Evolutionary conservation across 495 filamentous ascomycete genomes (phyloP), one percentile per base, ranked within the genome.

Genomic region (Tetracladium marchalianum): DNA sequence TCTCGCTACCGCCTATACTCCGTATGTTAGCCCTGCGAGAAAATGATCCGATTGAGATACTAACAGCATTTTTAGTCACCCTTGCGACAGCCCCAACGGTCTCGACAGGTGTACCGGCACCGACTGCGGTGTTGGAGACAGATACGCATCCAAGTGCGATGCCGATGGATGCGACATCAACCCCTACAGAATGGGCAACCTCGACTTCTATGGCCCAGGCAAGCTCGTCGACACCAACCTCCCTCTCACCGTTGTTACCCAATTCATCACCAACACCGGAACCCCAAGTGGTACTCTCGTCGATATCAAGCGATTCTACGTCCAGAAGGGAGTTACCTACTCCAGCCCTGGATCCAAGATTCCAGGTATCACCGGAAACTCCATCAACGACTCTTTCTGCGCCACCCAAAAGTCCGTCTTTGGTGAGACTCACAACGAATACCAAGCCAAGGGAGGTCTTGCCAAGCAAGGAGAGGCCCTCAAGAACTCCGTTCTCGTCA

Each of bases 91-190:
- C 13, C 35, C 34, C 16, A 38, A 24, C 15, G 40, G 36, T 6
- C 46, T 35, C 22, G 45, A 39, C 31, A 37, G 43, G n/a, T 57
- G 54, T 43, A 38, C 39, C 31, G 54, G 47, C 15, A 18, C 18
- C 35, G 39, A 64, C 42, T 67, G 66, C 32, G 65, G 64, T 49
- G 55, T 57, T 45, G n/a, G 33, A 11, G 53, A 60, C 46, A 66
- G 67, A 45, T 74, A 75, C 36, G 59, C 43, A 11, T 75, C 73
- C 41, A 71, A 76, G 44, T 89, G 84, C 59, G 85, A 90, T 58
- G 77, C 84, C 50, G 80, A 80, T 58, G 82, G 82, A 46, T 87
- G 82, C 57, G 81, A 84, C 55, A 83, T 80, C 71, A 86, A 84
- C 75, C 65, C 73, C 16, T 85, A 73, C 72, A 71, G 73, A 35